Conservation (phyloP, 202 grass and related monocot genomes). For the Zoysia matrella region DNA sequence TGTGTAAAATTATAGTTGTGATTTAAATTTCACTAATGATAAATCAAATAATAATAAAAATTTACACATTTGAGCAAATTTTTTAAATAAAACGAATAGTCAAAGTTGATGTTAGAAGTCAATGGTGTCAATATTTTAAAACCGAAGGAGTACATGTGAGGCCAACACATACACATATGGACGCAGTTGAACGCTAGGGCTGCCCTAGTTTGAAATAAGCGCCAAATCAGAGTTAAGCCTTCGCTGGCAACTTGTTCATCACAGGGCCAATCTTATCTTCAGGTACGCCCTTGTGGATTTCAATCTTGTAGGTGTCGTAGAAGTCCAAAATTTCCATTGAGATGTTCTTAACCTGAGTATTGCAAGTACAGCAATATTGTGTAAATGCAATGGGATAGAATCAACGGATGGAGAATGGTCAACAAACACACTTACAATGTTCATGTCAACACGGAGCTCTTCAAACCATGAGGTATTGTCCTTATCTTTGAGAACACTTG, state of each 20-base stretch:
- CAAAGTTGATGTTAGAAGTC: no score
- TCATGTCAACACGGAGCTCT: conserved; percentile 96
- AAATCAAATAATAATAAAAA: no score
- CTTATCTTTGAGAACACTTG: conserved; percentile 81
- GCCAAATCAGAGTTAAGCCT: conserved; percentile 42
- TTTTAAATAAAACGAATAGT: no score
- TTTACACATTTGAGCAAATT: no score
- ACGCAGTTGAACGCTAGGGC: neutral
- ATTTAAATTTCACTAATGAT: no score
- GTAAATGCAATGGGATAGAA: conserved; percentile 2
- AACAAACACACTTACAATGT: conserved; percentile 52
- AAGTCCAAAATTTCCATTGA: conserved; percentile 89
- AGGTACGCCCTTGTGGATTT: conserved; percentile 58
- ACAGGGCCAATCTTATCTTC: conserved; percentile 81
- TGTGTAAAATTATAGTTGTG: no score
- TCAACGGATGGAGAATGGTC: conserved; percentile 3
- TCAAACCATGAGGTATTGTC: conserved; percentile 90
- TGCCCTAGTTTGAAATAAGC: neutral
- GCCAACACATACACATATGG: neutral
- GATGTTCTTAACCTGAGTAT: conserved; percentile 77
- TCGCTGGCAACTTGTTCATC: conserved; percentile 80
- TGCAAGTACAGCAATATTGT: neutral
- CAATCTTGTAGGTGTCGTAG: conserved; percentile 82
- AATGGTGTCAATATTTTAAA: no score
- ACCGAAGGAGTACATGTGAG: no score